Conservation (phyloP, 371 early-diverging fungal genomes). For the Mucor saturninus region DNA sequence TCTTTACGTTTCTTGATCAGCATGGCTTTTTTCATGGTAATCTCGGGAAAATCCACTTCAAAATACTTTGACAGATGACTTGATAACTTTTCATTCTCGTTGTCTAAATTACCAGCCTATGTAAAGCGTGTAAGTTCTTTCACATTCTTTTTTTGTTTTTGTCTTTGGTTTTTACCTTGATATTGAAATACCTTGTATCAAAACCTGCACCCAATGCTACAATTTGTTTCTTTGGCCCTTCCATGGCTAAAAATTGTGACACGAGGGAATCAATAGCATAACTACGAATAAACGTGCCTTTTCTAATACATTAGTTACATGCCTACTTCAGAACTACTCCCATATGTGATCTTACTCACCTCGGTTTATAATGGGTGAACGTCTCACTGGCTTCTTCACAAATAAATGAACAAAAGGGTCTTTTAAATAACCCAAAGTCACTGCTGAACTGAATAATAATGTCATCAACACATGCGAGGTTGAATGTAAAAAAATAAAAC, state of each 20-base stretch:
- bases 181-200: slow-evolving; percentile 90
- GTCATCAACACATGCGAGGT: neutral
- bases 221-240: slow-evolving; percentile 63
- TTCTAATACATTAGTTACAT: neutral
- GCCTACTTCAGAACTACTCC: neutral
- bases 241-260: slow-evolving; percentile 59
- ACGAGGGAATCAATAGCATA: slow-evolving; percentile 42
- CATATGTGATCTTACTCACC: slow-evolving; percentile 43
- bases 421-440: slow-evolving; percentile 74
- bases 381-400: slow-evolving; percentile 65
- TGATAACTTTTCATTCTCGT: slow-evolving; percentile 2
- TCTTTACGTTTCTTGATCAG: slow-evolving; percentile 64
- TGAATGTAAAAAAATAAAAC: neutral
- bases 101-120: slow-evolving; percentile 22
- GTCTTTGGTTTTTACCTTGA: slow-evolving; percentile 54
- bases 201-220: slow-evolving; percentile 90
- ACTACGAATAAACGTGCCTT: slow-evolving; percentile 20
- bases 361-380: slow-evolving; percentile 93
- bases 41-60: slow-evolving; percentile 93
- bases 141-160: neutral
- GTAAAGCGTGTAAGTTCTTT: neutral
- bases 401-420: slow-evolving; percentile 83
- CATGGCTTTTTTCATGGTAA: slow-evolving; percentile 78
- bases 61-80: slow-evolving; percentile 55
- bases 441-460: slow-evolving; percentile 74